Percentiles rank a stretch among this genome's conserved stretches.
Evolutionary conservation across 2,329 filamentous ascomycete genomes (phyloP).

Genomic region (Harringtonia lauricola): DNA sequence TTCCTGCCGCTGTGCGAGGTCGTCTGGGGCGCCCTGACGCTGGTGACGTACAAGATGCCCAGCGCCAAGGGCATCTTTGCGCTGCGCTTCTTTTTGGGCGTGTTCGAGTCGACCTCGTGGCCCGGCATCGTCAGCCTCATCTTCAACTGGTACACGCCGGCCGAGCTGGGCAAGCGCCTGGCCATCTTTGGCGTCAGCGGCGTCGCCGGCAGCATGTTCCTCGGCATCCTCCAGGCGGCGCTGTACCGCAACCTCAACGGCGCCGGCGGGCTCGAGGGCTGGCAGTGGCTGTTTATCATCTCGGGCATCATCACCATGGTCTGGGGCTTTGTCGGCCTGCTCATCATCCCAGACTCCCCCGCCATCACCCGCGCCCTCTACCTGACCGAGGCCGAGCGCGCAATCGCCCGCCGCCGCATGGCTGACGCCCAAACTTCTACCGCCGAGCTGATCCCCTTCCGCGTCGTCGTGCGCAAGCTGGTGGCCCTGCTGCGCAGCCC

Average conservation of each 20-base stretch:
- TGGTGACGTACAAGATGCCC: too few species aligned
- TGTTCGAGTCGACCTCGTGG: too few species aligned
- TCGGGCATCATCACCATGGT: constrained; percentile 2
- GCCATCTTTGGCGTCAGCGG: constrained; percentile 28
- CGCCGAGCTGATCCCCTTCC: background rate
- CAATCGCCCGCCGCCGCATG: constrained; percentile 1
- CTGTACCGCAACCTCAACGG: constrained; percentile 18
- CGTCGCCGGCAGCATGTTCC: constrained; percentile 25
- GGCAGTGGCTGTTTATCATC: background rate
- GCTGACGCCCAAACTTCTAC: background rate
- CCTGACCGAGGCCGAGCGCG: background rate
- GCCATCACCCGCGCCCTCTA: constrained; percentile 20
- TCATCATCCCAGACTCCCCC: constrained; percentile 23
- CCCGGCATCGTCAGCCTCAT: too few species aligned
- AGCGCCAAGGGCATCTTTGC: too few species aligned
- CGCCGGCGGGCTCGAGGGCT: background rate
- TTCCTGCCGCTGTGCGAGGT: too few species aligned
- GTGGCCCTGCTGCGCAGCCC: background rate
- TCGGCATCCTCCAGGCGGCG: constrained; percentile 13
- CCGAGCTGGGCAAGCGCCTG: constrained; percentile 12
- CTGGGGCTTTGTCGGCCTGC: constrained; percentile 26
- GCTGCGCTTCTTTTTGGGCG: too few species aligned
- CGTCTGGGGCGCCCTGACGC: too few species aligned
- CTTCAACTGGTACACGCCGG: too few species aligned
- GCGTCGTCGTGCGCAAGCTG: background rate